Evolutionary conservation across 176 grass and related monocot genomes (phyloP).

Genomic region (Phyllostachys edulis): DNA sequence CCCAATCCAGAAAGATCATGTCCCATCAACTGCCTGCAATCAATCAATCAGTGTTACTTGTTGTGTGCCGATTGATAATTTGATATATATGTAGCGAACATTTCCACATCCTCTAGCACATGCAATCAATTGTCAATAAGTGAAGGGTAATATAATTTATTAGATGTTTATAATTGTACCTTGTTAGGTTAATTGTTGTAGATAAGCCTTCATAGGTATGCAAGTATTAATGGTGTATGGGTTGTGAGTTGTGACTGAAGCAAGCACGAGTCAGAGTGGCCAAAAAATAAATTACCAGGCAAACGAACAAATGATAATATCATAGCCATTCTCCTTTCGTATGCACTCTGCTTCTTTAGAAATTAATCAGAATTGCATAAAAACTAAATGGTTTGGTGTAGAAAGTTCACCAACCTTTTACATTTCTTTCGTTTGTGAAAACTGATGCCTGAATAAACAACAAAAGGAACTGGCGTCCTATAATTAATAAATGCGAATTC

Average conservation of each 20-base stretch:
- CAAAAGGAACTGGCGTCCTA: too few species aligned
- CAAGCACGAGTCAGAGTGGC: not conserved
- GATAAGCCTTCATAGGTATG: not conserved
- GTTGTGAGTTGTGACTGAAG: not conserved
- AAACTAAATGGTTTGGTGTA: not conserved
- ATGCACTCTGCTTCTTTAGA: not conserved
- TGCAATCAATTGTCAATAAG: not conserved
- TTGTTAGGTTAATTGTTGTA: not conserved
- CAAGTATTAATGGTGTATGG: not conserved
- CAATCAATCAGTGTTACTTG: not conserved
- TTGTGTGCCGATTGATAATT: not conserved
- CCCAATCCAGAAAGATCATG: conserved; percentile 66
- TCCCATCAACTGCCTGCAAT: conserved; percentile 69
- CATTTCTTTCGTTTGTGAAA: conserved; percentile 24
- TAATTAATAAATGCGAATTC: too few species aligned
- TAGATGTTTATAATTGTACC: not conserved
- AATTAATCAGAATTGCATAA: not conserved
- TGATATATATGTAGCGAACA: not conserved
- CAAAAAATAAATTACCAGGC: conserved; percentile 18
- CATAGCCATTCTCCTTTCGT: not conserved
- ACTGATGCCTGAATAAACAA: not conserved
- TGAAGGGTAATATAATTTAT: not conserved
- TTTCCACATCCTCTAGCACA: not conserved
- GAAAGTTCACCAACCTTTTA: not conserved
- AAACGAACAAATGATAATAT: not conserved